Evolutionary conservation across 768 basidiomycete genomes (phyloP), one percentile per base, ranked within the genome.

Genomic region (Pulveroboletus sp.): DNA sequence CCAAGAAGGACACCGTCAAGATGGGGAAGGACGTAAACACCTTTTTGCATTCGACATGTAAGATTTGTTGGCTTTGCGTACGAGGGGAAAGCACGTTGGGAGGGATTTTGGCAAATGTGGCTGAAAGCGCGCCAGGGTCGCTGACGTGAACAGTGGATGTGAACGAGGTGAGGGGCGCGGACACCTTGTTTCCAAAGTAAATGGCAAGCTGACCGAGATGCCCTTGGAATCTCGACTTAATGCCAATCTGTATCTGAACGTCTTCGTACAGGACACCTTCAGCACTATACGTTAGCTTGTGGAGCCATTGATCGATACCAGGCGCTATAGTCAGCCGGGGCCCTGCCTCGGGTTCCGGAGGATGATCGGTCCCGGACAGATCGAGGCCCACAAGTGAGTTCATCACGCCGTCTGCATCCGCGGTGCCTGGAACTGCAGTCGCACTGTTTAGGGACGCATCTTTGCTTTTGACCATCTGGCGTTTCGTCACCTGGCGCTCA

Each of bases 191-290:
- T 57, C 96, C 96, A 54, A 98, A 79, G 71, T 96, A 98, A 31
- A 99, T 74, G 22, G 94, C 94, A 41, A 99, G 63, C 60, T 97
- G 92, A 14, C 95, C 96, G 32, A 93, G 80, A 61, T 95, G 89
- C 14, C 90, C 89, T 66, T 98, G 95, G 67, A 89, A 99, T 61
- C 93, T 87, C 26, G 93, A 93, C 73, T 98, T 99, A 73, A 98
- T 69, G 29, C 96, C 96, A 45, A 99, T 82, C 65, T 98, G 95
- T 37, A 99, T 81, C 68, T 95, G 91, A 9, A 89, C 81, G 58
- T 98, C 95, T 68, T 99, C 96, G 68, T 90, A 98, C 12, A 99
- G 77, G 29, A 98, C 83, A 38, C 96, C 96, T 53, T 98, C 96
- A 14, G 78, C 65, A 24, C 71, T 76, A 68, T 83, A 92, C 1